Evolutionary conservation across 495 filamentous ascomycete species (phyloP), one percentile per base, ranked within the genome.

Genomic region (Amniculicola lignicola): DNA sequence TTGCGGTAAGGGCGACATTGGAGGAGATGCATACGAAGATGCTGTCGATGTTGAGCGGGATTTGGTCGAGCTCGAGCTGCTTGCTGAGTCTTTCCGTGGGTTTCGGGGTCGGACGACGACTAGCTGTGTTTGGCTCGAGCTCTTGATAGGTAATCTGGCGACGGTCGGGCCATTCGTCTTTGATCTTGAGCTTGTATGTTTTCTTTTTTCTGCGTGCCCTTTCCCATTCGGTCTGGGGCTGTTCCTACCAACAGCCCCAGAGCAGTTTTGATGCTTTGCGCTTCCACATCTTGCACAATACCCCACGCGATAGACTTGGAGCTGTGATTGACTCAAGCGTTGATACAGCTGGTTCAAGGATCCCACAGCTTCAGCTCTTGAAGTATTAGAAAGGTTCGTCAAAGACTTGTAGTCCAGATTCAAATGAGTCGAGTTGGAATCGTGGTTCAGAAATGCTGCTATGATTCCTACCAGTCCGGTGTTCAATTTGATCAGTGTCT

Each of bases 391-490:
- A 14, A 74, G 62, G 19, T 48, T 59, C 3, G 69, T 72, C 15
- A 74, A 49, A 1, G 67, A 65, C 18, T 57, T 63, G 49, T 69
- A 72, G 61, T 74, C 70, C 3, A 71, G 62, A 31, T 66, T 38
- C n/a, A 61, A 37, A 43, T 44, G 54, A 23, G 15, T 39, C 0
- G 39, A 45, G 21, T 67, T 55, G 19, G 58, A 56, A 28, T 66
- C 65, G 16, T 58, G 59, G 41, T 53, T 57, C 23, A 74, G 38
- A 46, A 74, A 74, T 4, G 70, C 59, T 2, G 69, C 40, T 25
- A 74, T 72, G 59, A 74, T 71, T 43, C 57, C 51, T 4, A 74
- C 70, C n/a, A 74, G 70, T 21, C 71, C 71, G 14, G 67, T 67
- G 50, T 74, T 74, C 14, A 74, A 51, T 19, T 67, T 70, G 24